Evolutionary conservation across 495 filamentous ascomycete genomes (phyloP).

Genomic region (Penicillium riverlandense): DNA sequence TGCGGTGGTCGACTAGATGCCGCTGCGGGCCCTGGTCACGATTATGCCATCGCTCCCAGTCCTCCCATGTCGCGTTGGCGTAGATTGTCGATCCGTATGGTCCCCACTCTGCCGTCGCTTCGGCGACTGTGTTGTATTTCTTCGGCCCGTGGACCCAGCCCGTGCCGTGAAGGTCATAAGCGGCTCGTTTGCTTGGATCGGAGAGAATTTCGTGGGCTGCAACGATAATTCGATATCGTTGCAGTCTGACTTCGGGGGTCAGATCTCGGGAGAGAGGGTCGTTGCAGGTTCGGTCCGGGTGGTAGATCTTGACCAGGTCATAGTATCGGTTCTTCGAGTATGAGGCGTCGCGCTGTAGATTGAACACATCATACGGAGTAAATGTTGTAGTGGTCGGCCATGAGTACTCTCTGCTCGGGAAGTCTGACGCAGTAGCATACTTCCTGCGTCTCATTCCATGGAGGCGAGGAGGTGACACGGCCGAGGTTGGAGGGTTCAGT

Average conservation of each 20-base stretch:
- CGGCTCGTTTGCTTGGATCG: conserved; percentile 64
- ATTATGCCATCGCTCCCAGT: conserved; percentile 87
- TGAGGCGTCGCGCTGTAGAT: conserved; percentile 49
- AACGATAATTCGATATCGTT: conserved; percentile 83
- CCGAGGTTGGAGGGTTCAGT: conserved; percentile 16
- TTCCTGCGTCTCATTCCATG: conserved; percentile 3
- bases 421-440: conserved; percentile 27
- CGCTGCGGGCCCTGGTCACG: conserved; percentile 51
- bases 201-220: conserved; percentile 87
- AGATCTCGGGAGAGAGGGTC: conserved; percentile 40
- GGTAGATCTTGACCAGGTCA: conserved; percentile 89
- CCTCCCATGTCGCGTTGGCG: conserved; percentile 93
- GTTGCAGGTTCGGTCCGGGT: conserved; percentile 67
- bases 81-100: conserved; percentile 44
- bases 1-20: conserved; percentile 60
- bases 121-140: conserved; percentile 6
- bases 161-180: conserved; percentile 74
- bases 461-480: conserved; percentile 9
- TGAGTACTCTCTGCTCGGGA: conserved; percentile 17
- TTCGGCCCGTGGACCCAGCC: conserved; percentile 60
- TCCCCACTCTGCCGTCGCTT: conserved; percentile 12
- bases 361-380: conserved; percentile 91
- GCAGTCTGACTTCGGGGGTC: conserved; percentile 53
- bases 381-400: conserved; percentile 31
- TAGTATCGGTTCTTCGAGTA: conserved; percentile 84